Evolutionary conservation across 805 yeast genomes (phyloP).

Genomic region (Torulaspora gathmanii): DNA sequence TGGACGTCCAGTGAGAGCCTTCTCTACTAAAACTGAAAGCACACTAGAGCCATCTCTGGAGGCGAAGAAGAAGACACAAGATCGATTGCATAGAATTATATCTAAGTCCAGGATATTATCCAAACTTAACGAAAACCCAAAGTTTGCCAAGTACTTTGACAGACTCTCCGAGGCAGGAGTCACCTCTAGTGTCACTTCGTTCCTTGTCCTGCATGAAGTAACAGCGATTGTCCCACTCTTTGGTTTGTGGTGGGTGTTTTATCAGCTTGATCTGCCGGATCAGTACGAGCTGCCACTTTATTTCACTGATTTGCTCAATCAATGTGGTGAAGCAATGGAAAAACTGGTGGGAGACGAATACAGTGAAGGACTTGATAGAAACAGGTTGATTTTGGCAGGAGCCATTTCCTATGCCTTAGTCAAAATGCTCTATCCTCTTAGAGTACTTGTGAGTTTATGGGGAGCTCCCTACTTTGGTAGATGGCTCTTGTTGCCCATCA

Average conservation of each 20-base stretch:
- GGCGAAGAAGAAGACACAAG: conserved; percentile 7
- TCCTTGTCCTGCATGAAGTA: conserved; percentile 65
- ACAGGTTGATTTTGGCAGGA: conserved; percentile 59
- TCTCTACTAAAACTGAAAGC: conserved; percentile 3
- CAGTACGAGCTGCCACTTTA: conserved; percentile 23
- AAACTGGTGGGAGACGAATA: conserved; percentile 41
- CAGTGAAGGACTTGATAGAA: conserved; percentile 39
- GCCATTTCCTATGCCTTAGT: conserved; percentile 71
- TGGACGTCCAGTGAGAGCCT: background rate
- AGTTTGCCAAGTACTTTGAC: conserved; percentile 25
- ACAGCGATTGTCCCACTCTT: conserved; percentile 70
- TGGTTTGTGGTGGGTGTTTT: conserved; percentile 62
- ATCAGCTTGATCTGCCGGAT: conserved; percentile 43
- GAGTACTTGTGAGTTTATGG: conserved; percentile 34
- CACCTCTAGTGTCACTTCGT: conserved; percentile 46
- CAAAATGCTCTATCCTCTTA: conserved; percentile 41
- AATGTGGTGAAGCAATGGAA: conserved; percentile 56
- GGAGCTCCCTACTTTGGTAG: conserved; percentile 34
- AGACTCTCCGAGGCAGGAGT: conserved; percentile 32
- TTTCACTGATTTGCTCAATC: conserved; percentile 42
- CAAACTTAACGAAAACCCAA: conserved; percentile 27
- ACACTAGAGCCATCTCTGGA: background rate
- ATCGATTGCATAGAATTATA: conserved; percentile 23
- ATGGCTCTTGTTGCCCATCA: conserved; percentile 21
- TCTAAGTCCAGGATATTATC: conserved; percentile 27